Conservation (phyloP, 176 grass and related monocot species). For the Elaeis guineensis region DNA sequence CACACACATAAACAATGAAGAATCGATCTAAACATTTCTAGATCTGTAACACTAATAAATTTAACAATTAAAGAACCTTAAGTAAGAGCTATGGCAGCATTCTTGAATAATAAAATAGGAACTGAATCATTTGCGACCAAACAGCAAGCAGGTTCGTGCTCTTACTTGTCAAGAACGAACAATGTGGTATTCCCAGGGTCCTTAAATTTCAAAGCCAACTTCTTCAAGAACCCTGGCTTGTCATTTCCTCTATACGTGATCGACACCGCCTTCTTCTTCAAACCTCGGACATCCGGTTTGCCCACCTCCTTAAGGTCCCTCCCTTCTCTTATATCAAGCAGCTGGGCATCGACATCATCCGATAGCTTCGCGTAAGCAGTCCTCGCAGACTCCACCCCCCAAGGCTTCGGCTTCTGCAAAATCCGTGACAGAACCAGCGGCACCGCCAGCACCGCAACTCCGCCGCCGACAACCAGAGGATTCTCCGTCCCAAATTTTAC, state of each 20-base stretch:
- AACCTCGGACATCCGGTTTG: constrained; percentile 42
- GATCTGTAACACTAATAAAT: too few relatives aligned
- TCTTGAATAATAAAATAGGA: not conserved
- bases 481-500: constrained; percentile 50
- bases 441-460: constrained; percentile 33
- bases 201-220: constrained; percentile 57
- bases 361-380: constrained; percentile 52
- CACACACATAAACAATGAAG: too few relatives aligned
- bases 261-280: constrained; percentile 62
- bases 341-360: constrained; percentile 49
- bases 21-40: too few relatives aligned
- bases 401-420: constrained; percentile 44
- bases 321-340: constrained; percentile 77
- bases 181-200: constrained; percentile 81
- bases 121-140: not conserved
- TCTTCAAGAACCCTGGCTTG: constrained; percentile 82
- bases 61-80: too few relatives aligned
- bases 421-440: constrained; percentile 51
- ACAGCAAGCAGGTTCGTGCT: not conserved
- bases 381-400: constrained; percentile 33
- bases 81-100: too few relatives aligned
- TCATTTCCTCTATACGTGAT: constrained; percentile 63
- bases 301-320: constrained; percentile 49
- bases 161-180: constrained; percentile 91
- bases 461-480: constrained; percentile 40